phyloP scores from a whole-genome alignment of 129 eudicot genomes.

The Ambrosia trifida region DNA sequence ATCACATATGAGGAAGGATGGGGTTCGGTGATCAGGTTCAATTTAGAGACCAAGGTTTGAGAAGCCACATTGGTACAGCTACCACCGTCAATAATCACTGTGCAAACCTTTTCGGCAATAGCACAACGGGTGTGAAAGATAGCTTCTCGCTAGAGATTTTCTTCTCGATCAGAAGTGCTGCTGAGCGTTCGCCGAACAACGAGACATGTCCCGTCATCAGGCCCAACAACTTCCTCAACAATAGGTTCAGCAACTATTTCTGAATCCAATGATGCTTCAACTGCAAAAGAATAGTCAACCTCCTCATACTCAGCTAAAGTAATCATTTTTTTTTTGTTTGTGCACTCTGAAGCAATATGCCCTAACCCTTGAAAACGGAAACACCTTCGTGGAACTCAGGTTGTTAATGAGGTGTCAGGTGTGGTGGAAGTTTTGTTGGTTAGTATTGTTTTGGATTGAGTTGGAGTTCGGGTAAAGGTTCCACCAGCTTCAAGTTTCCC shows the following conservation, averaged over 20 bases:
- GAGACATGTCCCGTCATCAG: not conserved
- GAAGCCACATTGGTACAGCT: constrained; percentile 3
- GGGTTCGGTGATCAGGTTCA: not conserved
- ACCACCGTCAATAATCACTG: not conserved
- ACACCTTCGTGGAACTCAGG: not conserved
- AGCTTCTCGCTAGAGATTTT: not conserved
- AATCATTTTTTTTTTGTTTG: not conserved
- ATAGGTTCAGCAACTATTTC: not conserved
- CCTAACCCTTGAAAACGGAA: not conserved
- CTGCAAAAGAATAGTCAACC: not conserved
- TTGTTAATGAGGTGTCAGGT: not conserved
- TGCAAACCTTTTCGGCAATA: not conserved
- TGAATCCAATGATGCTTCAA: not conserved
- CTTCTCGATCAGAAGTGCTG: not conserved
- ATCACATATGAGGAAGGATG: not conserved
- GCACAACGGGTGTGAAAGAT: not conserved
- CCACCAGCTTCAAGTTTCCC: not conserved
- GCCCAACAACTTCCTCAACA: constrained; percentile 4
- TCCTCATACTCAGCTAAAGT: not conserved
- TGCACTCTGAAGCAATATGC: not conserved
- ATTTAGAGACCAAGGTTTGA: not conserved
- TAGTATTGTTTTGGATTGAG: not conserved
- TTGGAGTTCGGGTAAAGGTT: too few relatives aligned
- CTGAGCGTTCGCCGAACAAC: not conserved
- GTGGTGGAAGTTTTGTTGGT: too few relatives aligned